Percentiles rank a stretch among this genome's conserved stretches.
Conservation (phyloP, 163 green algal species). For the Prototheca wickerhamii region DNA sequence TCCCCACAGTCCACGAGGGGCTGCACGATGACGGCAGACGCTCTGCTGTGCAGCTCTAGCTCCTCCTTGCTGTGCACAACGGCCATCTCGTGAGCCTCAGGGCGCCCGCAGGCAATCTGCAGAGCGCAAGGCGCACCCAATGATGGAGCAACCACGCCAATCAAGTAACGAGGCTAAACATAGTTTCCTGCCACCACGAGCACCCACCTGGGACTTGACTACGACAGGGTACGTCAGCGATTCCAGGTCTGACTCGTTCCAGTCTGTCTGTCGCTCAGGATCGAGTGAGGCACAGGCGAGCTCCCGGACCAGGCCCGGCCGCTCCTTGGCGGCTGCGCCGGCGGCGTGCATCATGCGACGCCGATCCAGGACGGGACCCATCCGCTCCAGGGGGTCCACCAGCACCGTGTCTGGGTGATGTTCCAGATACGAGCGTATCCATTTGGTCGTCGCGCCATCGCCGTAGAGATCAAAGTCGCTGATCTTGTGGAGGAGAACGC, state of each 20-base stretch:
- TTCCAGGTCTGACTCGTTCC: no score
- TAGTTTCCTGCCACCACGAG: no score
- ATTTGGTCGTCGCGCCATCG: neutral
- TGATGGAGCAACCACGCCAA: no score
- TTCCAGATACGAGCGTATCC: neutral
- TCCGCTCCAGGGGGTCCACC: neutral
- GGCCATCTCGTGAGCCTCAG: neutral
- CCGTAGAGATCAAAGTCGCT: neutral
- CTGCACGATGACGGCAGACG: neutral
- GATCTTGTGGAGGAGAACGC: neutral
- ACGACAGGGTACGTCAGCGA: no score
- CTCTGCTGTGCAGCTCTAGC: neutral
- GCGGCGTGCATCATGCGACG: neutral
- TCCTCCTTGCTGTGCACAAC: neutral
- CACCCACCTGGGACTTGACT: no score
- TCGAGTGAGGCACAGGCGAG: no score
- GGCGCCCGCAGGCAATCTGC: neutral
- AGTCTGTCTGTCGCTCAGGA: no score
- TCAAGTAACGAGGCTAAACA: no score
- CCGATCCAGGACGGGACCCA: neutral
- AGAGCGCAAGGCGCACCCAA: no score
- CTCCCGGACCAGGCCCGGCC: no score
- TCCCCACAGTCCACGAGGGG: neutral
- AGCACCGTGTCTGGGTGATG: neutral
- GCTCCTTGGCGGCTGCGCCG: no score